Evolutionary conservation across 768 basidiomycete species (phyloP), one percentile per base, ranked within the genome.

Genomic region (Terana coerulea): DNA sequence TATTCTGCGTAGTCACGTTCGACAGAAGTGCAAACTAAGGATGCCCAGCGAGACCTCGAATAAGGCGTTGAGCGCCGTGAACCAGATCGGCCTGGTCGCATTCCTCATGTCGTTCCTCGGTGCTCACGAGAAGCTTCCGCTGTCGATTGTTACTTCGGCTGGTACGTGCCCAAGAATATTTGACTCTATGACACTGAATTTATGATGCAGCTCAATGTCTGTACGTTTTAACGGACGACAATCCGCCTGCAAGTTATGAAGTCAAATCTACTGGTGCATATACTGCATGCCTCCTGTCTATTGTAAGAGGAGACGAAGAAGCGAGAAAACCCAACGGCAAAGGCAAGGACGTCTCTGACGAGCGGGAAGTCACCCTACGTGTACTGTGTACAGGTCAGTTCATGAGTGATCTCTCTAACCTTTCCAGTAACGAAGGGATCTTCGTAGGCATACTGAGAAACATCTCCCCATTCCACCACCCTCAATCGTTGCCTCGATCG

Each of bases 141-240:
- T 84, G 14, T 72, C 79, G 1, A 84, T 90, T 1, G 86, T 91
- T 4, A 78, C 82, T 33, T 81, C 95, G 41, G 91, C 93, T 62
- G 90, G 93, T 92, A 60, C 33, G 75, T 62, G 28, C 46, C 45
- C 30, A 40, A 19, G 17, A 19, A 12, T 19, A 6, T 28, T 19
- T 28, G 33, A 19, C n/a, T 29, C 14, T 11, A 3, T 19, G 8
- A 43, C 37, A 28, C 43, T 40, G 36, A 14, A 26, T 21, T 12
- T 1, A 45, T 24, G 19, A 35, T 19, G 2, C 59, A 93, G 93
- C 91, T 0, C 95, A 98, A 63, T 92, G 92, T 61, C 72, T 97
- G 15, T 97, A 95, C 66, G 90, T 95, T 53, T 73, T 98, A 24
- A 91, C 92, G 2, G 92, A 95, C 64, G 95, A 97, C 63, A 98